Evolutionary conservation across 192 early-diverging fungal species (phyloP), one percentile per base, ranked within the genome.

Genomic region (Coemansia sp.): DNA sequence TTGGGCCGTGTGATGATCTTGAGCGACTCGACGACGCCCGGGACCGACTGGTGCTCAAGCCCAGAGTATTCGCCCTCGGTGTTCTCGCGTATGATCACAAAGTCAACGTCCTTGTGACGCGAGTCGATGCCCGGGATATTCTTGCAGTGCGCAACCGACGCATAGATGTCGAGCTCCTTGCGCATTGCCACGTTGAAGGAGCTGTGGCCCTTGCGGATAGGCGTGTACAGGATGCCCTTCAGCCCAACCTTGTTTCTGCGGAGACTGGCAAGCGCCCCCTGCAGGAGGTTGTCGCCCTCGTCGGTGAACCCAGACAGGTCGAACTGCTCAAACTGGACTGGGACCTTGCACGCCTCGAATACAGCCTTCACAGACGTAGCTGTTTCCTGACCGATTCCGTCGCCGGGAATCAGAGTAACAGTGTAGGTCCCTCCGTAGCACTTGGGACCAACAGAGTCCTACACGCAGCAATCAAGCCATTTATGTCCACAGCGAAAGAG

Each of bases 31-130:
- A 99, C 95, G 22, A 99, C 95, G 67, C 97, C 97, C 13, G 95
- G 92, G 85, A 93, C 92, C 61, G 95, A 94, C 89, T 92, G 89
- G 87, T 99, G 97, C 84, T 99, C 97, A 58, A 96, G 87, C 14
- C 97, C 97, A 79, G 95, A 92, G 89, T 99, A 99, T 86, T 99
- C 97, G 71, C 97, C 97, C 84, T 99, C 97, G 52, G 97, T 99
- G 89, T 99, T 99, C 75, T 99, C 97, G 85, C 97, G 92, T 81
- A 99, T 97, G 67, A 99, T 96, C 71, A 92, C 92, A 90, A 99
- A 94, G 85, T 99, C 91, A 43, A 99, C 95, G 67, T 90, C 85
- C 74, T 91, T 91, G 83, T 96, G 92, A 72, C 95, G 91, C 53
- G 95, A 87, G 23, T 90, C 77, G 72, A 91, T 89, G 63, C 92